Base-by-base conservation (phyloP, 2,329 filamentous ascomycete species). In the Gyromitra esculenta region DNA sequence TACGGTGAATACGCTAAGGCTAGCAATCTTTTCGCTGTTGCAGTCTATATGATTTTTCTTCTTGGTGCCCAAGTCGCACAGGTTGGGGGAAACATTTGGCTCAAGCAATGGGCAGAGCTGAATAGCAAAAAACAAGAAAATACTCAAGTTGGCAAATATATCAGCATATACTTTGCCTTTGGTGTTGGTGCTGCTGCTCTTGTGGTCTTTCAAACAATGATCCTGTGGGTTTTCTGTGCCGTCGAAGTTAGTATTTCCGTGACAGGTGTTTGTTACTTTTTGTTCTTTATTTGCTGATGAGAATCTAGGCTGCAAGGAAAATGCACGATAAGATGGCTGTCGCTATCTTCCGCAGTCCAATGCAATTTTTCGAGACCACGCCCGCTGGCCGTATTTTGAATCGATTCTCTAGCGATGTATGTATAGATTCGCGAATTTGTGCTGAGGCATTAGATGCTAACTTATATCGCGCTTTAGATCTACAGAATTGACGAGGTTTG, bases 151-250 rank as follows among this genome's bases (percentile, higher is more conserved):
- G 94, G 91, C 80, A 97, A 93, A 84, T 99, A 94, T 82, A 92
- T 99, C 82, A 93, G 95, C 74, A 89, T 99, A 79, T 99, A 99
- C 85, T 96, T 99, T 84, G 93, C 92, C 15, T 92, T 99, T 84
- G 96, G 96, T 62, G 88, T 99, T 66, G 95, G 95, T 41, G 91
- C 92, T 35, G 91, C 96, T 52, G 87, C 89, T 56, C 86, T 99
- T 79, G 95, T 96, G 1, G 93, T 98, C 54, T 82, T 96, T 39
- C 96, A 98, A 84, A 98, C 95, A 5, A 86, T 99, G 80, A 94
- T 99, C 79, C 87, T 99, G 37, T 99, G 96, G 96, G 98, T 99
- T 80, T 98, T 99, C 85, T 99, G 96, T 85, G 98, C 96, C 3
- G 99, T 99, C 78, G 96, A 99, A 88, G 91, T 93, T 86, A 82